Conservation (phyloP, 1,139 yeast genomes). For the Wickerhamiella infanticola region DNA sequence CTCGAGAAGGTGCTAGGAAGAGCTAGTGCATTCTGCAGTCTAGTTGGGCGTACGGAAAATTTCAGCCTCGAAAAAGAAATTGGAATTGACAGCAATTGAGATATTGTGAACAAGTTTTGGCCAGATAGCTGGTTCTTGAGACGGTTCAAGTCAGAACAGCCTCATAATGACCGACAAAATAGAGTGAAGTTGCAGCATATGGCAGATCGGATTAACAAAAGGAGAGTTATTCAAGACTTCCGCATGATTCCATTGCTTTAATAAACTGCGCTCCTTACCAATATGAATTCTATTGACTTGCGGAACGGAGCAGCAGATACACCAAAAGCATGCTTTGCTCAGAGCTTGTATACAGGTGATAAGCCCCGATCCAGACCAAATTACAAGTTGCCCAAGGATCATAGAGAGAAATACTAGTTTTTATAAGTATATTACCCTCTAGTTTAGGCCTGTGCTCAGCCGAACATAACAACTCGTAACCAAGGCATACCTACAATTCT, state of each 20-base stretch:
- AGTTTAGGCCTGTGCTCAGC: conserved; percentile 94
- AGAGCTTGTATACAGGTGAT: conserved; percentile 42
- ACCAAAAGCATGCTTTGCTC: conserved; percentile 33
- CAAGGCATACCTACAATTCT: conserved; percentile 22
- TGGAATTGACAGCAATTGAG: conserved; percentile 36
- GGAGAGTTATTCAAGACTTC: conserved; percentile 32
- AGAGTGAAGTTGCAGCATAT: conserved; percentile 40
- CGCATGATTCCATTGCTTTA: conserved; percentile 31
- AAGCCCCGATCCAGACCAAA: conserved; percentile 87
- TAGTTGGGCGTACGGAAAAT: conserved; percentile 31
- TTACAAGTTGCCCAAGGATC: conserved; percentile 41
- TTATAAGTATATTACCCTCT: conserved; percentile 37
- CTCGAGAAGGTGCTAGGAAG: conserved; percentile 35
- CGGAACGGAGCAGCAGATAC: conserved; percentile 76
- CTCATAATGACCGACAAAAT: conserved; percentile 71
- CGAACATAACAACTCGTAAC: conserved; percentile 59
- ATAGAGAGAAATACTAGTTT: conserved; percentile 30
- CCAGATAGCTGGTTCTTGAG: conserved; percentile 21
- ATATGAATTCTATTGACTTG: conserved; percentile 60
- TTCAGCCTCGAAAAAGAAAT: conserved; percentile 81
- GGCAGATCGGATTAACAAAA: conserved; percentile 55
- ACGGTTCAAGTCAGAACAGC: conserved; percentile 33
- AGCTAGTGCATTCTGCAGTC: background rate
- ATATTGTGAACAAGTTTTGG: conserved; percentile 41
- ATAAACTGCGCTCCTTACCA: conserved; percentile 49